These are phyloP conservation scores for Aspergillus calidoustus DNA, from an alignment of 2,329 filamentous ascomycete genomes.

Conservation along the genomic window DNA sequence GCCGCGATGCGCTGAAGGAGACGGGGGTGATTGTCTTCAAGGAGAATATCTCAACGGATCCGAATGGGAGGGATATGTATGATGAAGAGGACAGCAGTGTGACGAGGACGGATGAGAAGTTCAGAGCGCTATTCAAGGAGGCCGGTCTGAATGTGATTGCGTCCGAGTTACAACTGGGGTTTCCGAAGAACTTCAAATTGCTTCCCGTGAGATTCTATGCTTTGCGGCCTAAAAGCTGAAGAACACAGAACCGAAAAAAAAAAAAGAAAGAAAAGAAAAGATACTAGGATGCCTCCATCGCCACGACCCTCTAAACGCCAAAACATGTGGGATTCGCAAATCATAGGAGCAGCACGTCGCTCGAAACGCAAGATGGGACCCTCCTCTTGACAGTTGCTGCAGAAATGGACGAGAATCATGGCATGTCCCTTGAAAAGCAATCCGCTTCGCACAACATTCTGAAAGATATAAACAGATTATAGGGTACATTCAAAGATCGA, in stretches of 20 bases:
- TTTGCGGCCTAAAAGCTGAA: constrained; percentile 57
- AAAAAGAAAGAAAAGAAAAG: background rate
- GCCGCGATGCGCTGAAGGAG: constrained; percentile 55
- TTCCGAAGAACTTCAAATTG: constrained; percentile 65
- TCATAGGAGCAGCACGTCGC: background rate
- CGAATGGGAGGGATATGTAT: constrained; percentile 66
- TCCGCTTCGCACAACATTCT: background rate
- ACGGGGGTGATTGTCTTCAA: constrained; percentile 69
- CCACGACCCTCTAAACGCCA: background rate
- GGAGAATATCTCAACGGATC: constrained; percentile 72
- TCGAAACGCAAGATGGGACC: background rate
- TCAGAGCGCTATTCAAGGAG: constrained; percentile 68
- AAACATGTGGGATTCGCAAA: background rate
- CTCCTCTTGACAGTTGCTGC: background rate
- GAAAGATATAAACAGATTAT: background rate
- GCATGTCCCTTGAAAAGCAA: background rate
- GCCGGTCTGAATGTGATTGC: constrained; percentile 71
- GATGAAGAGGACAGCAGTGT: constrained; percentile 78
- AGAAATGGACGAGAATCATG: background rate
- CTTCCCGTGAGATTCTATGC: constrained; percentile 81
- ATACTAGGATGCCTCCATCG: background rate
- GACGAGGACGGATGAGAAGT: constrained; percentile 73
- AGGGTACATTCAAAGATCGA: constrained; percentile 5
- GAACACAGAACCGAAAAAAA: background rate
- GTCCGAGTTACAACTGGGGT: constrained; percentile 73